Conservation (phyloP, 106 monocot species). For the Dendrobium catenatum region DNA sequence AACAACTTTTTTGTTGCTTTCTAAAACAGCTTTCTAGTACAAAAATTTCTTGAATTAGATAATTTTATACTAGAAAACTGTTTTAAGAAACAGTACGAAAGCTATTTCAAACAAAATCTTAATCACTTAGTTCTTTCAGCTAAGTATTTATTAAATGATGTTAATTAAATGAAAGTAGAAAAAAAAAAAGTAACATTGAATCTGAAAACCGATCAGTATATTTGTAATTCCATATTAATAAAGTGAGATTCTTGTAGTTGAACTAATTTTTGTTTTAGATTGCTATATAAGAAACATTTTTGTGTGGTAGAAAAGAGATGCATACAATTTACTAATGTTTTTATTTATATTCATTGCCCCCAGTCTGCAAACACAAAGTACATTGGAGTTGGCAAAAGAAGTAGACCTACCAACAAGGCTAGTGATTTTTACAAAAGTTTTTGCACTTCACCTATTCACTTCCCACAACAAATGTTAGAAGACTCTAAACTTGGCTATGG, state of each 20-base stretch:
- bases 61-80: no score
- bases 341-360: not conserved
- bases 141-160: no score
- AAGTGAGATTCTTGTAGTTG: not conserved
- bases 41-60: no score
- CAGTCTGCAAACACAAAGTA: not conserved
- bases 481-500: not conserved
- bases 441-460: slow-evolving; percentile 1
- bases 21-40: no score
- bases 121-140: no score
- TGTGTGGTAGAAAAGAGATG: not conserved
- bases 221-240: not conserved
- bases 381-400: slow-evolving; percentile 1
- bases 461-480: not conserved
- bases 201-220: not conserved
- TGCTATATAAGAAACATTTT: not conserved
- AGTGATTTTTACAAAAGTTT: not conserved
- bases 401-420: not conserved
- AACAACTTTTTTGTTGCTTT: no score
- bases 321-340: not conserved
- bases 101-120: no score
- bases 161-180: no score
- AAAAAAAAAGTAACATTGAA: not conserved
- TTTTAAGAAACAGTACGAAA: no score
- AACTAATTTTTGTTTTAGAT: not conserved